Evolutionary conservation across 768 basidiomycete genomes (phyloP).

Genomic region (Vararia minispora): DNA sequence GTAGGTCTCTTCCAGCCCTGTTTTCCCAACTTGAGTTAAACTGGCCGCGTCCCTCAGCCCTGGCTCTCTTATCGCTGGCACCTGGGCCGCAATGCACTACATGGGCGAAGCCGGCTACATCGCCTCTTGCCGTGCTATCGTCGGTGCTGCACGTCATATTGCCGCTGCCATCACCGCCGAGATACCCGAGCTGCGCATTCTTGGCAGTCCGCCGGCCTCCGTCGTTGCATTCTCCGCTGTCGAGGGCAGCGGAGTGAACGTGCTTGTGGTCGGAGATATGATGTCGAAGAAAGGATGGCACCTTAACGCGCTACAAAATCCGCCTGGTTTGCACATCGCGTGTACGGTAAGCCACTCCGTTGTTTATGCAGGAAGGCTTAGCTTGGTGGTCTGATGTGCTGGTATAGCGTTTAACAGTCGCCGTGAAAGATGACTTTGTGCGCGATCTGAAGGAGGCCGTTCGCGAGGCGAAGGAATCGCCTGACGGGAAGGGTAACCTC

Average conservation of each 20-base stretch:
- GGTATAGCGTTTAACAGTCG: conserved; percentile 66
- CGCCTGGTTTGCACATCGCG: conserved; percentile 85
- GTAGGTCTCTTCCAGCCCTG: conserved; percentile 30
- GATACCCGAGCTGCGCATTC: conserved; percentile 76
- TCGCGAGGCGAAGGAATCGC: conserved; percentile 50
- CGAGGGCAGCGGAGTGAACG: conserved; percentile 57
- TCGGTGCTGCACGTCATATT: conserved; percentile 61
- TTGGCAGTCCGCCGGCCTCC: conserved; percentile 84
- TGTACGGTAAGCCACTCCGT: conserved; percentile 57
- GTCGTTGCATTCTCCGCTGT: conserved; percentile 93
- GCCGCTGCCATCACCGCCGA: conserved; percentile 51
- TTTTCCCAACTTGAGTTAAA: neutral
- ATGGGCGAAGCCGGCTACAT: conserved; percentile 87
- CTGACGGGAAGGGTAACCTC: conserved; percentile 76
- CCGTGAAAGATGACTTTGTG: conserved; percentile 66
- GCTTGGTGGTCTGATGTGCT: conserved; percentile 1
- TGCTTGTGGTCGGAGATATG: conserved; percentile 83
- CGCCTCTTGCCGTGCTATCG: conserved; percentile 74
- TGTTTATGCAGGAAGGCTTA: neutral
- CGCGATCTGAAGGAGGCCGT: conserved; percentile 76
- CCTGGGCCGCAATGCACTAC: conserved; percentile 95
- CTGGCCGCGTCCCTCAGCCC: conserved; percentile 39
- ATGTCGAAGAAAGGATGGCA: conserved; percentile 89
- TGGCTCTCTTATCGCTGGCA: conserved; percentile 85
- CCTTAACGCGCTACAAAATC: conserved; percentile 70